A percentile compares a stretch with the other conserved stretches of the same genome.
Conservation (phyloP, 768 basidiomycete species). For the Rickenella mellea region DNA sequence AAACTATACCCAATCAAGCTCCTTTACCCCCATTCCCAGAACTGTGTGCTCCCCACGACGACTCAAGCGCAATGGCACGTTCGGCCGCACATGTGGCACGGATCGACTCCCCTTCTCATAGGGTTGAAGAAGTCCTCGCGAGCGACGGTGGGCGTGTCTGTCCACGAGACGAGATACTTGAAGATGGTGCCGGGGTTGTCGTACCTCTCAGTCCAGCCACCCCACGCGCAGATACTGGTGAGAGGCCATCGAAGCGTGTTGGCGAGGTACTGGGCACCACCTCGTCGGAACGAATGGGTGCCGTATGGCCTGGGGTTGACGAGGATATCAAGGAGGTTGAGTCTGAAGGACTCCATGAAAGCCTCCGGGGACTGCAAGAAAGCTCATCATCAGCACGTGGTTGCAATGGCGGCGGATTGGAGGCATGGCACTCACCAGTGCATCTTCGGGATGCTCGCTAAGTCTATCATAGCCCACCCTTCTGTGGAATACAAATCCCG, state of each 20-base stretch:
- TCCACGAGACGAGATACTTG: slow-evolving; percentile 32
- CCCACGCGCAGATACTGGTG: slow-evolving; percentile 32
- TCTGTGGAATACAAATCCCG: no score
- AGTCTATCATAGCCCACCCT: no score
- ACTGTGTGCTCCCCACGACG: no score
- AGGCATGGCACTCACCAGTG: no score
- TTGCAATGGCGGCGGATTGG: background rate
- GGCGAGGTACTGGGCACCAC: slow-evolving; percentile 31
- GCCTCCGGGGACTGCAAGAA: slow-evolving; percentile 24
- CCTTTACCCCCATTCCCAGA: no score
- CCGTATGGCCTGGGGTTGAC: slow-evolving; percentile 28
- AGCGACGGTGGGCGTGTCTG: slow-evolving; percentile 22
- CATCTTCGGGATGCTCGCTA: no score
- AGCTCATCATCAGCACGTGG: slow-evolving; percentile 1
- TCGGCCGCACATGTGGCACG: slow-evolving; percentile 21
- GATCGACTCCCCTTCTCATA: slow-evolving; percentile 11
- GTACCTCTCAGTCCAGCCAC: slow-evolving; percentile 29
- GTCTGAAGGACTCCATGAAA: slow-evolving; percentile 29
- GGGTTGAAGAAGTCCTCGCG: slow-evolving; percentile 30
- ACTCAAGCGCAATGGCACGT: slow-evolving; percentile 21
- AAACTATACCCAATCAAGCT: no score
- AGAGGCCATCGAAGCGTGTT: slow-evolving; percentile 23
- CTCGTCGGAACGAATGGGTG: slow-evolving; percentile 30
- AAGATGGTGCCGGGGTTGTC: slow-evolving; percentile 31
- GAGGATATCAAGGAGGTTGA: slow-evolving; percentile 29